Evolutionary conservation across 768 basidiomycete genomes (phyloP).

Genomic region (Lactarius deliciosus): DNA sequence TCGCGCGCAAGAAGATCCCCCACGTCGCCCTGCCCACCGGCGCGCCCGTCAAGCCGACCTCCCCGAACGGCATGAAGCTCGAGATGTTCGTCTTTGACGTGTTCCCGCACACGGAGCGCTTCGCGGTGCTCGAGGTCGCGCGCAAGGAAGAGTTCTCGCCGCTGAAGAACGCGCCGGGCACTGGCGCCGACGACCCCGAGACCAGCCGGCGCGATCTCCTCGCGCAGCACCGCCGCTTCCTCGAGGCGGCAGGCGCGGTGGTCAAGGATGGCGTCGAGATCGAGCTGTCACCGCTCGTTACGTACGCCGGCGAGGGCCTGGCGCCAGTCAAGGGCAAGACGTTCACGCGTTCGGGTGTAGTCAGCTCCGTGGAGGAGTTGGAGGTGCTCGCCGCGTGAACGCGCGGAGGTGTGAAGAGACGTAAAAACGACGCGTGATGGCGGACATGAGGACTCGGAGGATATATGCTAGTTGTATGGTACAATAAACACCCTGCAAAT

Average conservation of each 20-base stretch:
- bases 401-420: neutral
- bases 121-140: constrained; percentile 86
- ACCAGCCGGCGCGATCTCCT: constrained; percentile 90
- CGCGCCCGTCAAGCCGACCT: constrained; percentile 68
- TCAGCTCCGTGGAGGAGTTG: constrained; percentile 64
- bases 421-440: neutral
- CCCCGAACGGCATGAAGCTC: constrained; percentile 99
- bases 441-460: neutral
- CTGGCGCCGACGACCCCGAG: constrained; percentile 83
- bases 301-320: constrained; percentile 91
- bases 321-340: constrained; percentile 73
- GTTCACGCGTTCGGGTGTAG: constrained; percentile 73
- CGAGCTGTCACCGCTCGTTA: constrained; percentile 85
- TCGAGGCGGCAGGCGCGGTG: constrained; percentile 73
- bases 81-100: constrained; percentile 99
- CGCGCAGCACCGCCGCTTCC: constrained; percentile 81
- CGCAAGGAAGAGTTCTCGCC: constrained; percentile 93
- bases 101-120: constrained; percentile 83
- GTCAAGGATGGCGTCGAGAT: constrained; percentile 78
- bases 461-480: neutral
- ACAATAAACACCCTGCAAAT: neutral
- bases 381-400: constrained; percentile 54
- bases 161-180: constrained; percentile 95
- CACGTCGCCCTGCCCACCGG: constrained; percentile 72
- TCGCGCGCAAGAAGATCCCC: constrained; percentile 96